These are phyloP conservation scores for Pseudogymnoascus verrucosus DNA, from an alignment of 2,329 filamentous ascomycete genomes.

Conservation along the genomic window DNA sequence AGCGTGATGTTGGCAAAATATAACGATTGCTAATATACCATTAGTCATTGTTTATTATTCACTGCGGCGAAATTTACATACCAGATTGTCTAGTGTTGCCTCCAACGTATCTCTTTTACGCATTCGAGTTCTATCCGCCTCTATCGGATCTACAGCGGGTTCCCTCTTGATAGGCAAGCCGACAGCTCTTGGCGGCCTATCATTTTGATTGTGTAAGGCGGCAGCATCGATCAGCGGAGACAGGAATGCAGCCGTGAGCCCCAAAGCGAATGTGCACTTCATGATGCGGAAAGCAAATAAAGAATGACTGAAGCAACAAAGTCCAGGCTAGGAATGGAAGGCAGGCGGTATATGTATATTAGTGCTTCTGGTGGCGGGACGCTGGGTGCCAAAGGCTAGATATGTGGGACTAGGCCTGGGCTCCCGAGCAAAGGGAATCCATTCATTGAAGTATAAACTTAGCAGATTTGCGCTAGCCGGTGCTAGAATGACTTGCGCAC, in stretches of 20 bases:
- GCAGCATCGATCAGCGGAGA: constrained; percentile 23
- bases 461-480: background rate
- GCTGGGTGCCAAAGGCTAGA: background rate
- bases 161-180: constrained; percentile 25
- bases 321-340: background rate
- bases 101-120: constrained; percentile 34
- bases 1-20: constrained; percentile 57
- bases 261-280: constrained; percentile 13
- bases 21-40: constrained; percentile 42
- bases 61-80: constrained; percentile 26
- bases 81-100: constrained; percentile 48
- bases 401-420: background rate
- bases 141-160: constrained; percentile 20
- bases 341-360: background rate
- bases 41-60: constrained; percentile 17
- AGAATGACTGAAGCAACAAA: background rate
- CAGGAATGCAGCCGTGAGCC: constrained; percentile 21
- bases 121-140: constrained; percentile 31
- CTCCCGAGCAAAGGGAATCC: background rate
- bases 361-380: constrained; percentile 1
- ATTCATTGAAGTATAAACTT: background rate
- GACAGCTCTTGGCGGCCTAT: constrained; percentile 25
- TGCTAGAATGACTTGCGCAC: constrained; percentile 1
- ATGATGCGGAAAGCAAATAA: background rate
- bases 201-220: constrained; percentile 21